phyloP scores from a whole-genome alignment of 768 basidiomycete genomes.

The Serendipita vermifera region DNA sequence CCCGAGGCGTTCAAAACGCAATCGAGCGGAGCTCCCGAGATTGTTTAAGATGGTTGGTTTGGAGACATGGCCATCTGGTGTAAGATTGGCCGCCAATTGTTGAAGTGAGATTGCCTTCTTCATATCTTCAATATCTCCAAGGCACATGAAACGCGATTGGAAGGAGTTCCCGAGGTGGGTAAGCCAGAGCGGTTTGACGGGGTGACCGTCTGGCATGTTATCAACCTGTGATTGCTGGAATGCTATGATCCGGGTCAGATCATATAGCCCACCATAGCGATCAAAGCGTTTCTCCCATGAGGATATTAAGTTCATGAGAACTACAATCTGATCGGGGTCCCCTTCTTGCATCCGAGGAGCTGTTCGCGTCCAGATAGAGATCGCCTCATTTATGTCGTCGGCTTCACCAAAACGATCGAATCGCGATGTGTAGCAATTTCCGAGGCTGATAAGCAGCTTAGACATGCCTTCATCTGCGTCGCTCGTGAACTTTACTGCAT shows the following conservation, averaged over 20 bases:
- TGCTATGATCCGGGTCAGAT: constrained; percentile 12
- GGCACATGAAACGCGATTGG: constrained; percentile 3
- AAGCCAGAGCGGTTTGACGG: constrained; percentile 7
- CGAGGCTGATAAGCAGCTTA: too few relatives aligned
- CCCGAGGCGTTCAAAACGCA: constrained; percentile 13
- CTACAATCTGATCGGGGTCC: constrained; percentile 6
- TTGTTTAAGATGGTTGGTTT: constrained; percentile 12
- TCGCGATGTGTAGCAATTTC: too few relatives aligned
- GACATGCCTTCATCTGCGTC: too few relatives aligned
- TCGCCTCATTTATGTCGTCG: too few relatives aligned
- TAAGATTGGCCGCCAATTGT: constrained; percentile 9
- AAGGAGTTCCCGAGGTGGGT: constrained; percentile 13
- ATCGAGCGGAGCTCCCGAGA: neutral
- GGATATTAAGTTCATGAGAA: constrained; percentile 13
- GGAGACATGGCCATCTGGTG: constrained; percentile 12
- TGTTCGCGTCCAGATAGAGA: too few relatives aligned
- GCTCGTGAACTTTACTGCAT: too few relatives aligned
- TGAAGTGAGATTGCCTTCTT: constrained; percentile 11
- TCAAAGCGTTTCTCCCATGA: constrained; percentile 7
- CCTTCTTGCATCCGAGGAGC: constrained; percentile 11
- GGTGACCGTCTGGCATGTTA: constrained; percentile 11
- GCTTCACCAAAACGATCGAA: too few relatives aligned
- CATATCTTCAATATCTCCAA: constrained; percentile 10
- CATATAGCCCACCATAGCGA: neutral
- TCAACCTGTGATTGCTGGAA: constrained; percentile 7